Evolutionary conservation across 2,329 filamentous ascomycete species (phyloP).

Genomic region (Arthrobotrys conoides): DNA sequence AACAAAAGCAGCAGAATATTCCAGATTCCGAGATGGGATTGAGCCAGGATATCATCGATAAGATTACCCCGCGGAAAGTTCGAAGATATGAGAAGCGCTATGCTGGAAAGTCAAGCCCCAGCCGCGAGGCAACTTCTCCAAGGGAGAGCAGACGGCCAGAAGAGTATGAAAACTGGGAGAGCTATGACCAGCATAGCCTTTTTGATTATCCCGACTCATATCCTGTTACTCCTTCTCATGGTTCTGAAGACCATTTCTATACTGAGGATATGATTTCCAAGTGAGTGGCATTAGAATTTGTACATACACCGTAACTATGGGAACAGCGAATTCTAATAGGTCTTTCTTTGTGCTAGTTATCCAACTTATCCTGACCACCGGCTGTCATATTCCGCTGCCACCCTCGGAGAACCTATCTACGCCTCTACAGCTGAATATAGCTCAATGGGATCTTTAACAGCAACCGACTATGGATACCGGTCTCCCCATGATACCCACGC

Average conservation of each 20-base stretch:
- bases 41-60: conserved; percentile 59
- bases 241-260: conserved; percentile 58
- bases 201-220: conserved; percentile 55
- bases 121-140: conserved; percentile 43
- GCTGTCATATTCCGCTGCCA: conserved; percentile 57
- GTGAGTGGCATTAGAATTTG: conserved; percentile 34
- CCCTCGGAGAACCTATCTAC: conserved; percentile 53
- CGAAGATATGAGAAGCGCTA: conserved; percentile 60
- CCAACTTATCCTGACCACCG: conserved; percentile 47
- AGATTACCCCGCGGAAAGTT: conserved; percentile 59
- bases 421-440: conserved; percentile 52
- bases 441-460: conserved; percentile 58
- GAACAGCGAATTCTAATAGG: conserved; percentile 39
- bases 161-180: conserved; percentile 51
- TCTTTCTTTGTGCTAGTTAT: conserved; percentile 44
- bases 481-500: conserved; percentile 55
- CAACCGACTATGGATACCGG: conserved; percentile 57
- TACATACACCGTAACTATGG: conserved; percentile 28
- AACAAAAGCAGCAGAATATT: conserved; percentile 54
- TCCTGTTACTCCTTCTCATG: conserved; percentile 57
- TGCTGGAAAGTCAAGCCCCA: conserved; percentile 55
- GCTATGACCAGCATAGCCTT: conserved; percentile 43
- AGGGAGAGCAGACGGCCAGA: conserved; percentile 52
- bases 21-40: conserved; percentile 58
- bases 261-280: conserved; percentile 54